phyloP scores from a whole-genome alignment of 371 early-diverging fungal species.

The Mucor circinelloides region DNA sequence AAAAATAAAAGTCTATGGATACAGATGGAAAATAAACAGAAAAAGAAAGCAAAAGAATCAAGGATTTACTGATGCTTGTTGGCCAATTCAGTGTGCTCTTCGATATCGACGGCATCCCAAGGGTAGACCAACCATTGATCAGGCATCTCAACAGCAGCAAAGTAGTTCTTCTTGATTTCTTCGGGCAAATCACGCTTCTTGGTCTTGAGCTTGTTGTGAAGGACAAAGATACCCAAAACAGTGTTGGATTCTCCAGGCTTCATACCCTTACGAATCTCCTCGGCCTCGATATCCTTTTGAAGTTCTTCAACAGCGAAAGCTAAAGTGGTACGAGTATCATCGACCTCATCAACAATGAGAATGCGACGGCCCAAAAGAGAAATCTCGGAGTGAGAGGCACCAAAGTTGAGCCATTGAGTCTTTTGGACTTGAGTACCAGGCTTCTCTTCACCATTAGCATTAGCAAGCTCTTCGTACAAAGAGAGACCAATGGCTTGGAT shows the following conservation, averaged over 20 bases:
- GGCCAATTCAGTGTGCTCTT: constrained; percentile 62
- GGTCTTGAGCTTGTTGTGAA: constrained; percentile 77
- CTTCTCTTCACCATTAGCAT: constrained; percentile 26
- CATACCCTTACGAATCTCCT: constrained; percentile 51
- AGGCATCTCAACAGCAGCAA: constrained; percentile 71
- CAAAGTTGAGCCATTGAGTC: constrained; percentile 83
- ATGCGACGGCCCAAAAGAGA: constrained; percentile 70
- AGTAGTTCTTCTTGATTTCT: constrained; percentile 66
- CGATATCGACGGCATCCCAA: constrained; percentile 78
- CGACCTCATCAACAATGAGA: constrained; percentile 80
- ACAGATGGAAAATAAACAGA: neutral
- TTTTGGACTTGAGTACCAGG: constrained; percentile 64
- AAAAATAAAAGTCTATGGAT: neutral
- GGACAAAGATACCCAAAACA: constrained; percentile 72
- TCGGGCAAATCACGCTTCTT: constrained; percentile 70
- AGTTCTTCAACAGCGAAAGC: constrained; percentile 75
- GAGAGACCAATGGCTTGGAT: constrained; percentile 81
- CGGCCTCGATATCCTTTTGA: constrained; percentile 66
- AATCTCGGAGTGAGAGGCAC: constrained; percentile 57
- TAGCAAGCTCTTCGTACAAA: constrained; percentile 71
- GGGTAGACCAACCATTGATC: constrained; percentile 81
- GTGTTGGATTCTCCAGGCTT: constrained; percentile 63
- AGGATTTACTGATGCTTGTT: constrained; percentile 25
- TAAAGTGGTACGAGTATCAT: constrained; percentile 76
- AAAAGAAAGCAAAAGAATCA: neutral